Conservation (phyloP, 1,139 yeast genomes). For the Pichia sp. region DNA sequence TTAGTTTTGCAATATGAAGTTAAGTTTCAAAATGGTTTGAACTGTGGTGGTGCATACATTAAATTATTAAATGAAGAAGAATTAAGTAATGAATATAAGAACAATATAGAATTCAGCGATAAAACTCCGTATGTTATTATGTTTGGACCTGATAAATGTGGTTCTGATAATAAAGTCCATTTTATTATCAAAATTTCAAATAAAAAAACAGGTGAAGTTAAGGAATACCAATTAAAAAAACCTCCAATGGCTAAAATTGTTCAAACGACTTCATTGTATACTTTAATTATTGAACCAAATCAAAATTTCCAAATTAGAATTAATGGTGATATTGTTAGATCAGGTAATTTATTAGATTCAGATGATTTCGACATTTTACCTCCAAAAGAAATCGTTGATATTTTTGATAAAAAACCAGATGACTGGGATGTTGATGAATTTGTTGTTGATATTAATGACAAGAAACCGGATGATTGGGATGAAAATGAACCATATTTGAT, state of each 20-base stretch:
- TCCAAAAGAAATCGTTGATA: constrained; percentile 56
- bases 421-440: constrained; percentile 70
- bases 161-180: constrained; percentile 70
- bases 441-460: constrained; percentile 62
- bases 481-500: constrained; percentile 55
- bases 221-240: constrained; percentile 61
- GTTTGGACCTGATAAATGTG: constrained; percentile 96
- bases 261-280: constrained; percentile 60
- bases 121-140: constrained; percentile 73
- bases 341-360: constrained; percentile 58
- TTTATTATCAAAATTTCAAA: constrained; percentile 59
- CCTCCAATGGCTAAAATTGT: constrained; percentile 63
- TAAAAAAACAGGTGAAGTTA: constrained; percentile 49
- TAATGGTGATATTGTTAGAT: constrained; percentile 66
- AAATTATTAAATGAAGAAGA: constrained; percentile 57
- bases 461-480: constrained; percentile 80
- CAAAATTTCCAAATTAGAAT: constrained; percentile 73
- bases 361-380: constrained; percentile 53
- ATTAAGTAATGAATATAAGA: constrained; percentile 34
- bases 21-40: constrained; percentile 67
- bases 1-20: constrained; percentile 86
- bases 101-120: constrained; percentile 42
- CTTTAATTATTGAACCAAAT: constrained; percentile 58
- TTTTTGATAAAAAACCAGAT: constrained; percentile 57
- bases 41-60: constrained; percentile 86